A percentile compares a stretch with the other conserved stretches of the same genome.
Evolutionary conservation across 2,329 filamentous ascomycete species (phyloP).

Genomic region (Sclerotinia spermophila): DNA sequence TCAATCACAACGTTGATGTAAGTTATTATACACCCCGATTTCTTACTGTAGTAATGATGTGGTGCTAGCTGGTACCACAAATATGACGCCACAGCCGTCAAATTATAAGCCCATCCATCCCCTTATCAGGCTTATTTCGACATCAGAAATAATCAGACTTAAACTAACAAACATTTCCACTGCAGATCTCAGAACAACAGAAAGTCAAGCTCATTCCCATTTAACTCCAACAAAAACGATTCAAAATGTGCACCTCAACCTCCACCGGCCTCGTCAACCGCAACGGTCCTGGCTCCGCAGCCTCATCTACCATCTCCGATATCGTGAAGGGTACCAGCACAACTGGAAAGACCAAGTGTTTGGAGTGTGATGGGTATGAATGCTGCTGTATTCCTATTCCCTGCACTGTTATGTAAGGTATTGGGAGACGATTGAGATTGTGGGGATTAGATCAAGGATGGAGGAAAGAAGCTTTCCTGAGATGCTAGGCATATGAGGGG

Average conservation of each 20-base stretch:
- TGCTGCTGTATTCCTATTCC: slow-evolving; percentile 52
- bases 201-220: not conserved
- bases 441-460: not conserved
- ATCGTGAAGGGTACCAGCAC: slow-evolving; percentile 48
- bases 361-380: slow-evolving; percentile 49
- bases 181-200: not conserved
- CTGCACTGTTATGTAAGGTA: slow-evolving; percentile 46
- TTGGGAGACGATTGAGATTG: too few species aligned
- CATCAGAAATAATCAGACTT: not conserved
- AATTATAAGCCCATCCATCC: not conserved
- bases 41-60: not conserved
- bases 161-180: not conserved
- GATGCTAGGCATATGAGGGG: not conserved
- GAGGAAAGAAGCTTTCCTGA: not conserved
- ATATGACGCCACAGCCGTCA: not conserved
- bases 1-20: not conserved
- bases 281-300: slow-evolving; percentile 18
- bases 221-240: not conserved
- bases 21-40: not conserved
- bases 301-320: slow-evolving; percentile 45
- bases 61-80: not conserved
- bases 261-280: slow-evolving; percentile 17
- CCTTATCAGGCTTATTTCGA: not conserved
- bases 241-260: slow-evolving; percentile 20
- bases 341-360: slow-evolving; percentile 46